Evolutionary conservation across 202 grass and related monocot species (phyloP).

Genomic region (Brachypodium distachyon): DNA sequence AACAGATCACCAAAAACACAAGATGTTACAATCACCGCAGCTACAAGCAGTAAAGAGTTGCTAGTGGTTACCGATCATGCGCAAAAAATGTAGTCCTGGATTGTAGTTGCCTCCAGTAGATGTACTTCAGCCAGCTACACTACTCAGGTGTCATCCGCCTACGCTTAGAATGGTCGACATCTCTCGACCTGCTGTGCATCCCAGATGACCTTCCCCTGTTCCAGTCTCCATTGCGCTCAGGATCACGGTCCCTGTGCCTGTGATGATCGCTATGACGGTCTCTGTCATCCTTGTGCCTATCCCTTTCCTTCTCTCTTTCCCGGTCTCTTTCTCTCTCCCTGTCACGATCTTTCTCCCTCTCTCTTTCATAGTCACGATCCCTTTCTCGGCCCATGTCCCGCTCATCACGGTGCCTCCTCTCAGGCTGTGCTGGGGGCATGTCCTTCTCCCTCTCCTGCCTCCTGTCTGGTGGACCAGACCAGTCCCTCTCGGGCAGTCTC

Average conservation of each 20-base stretch:
- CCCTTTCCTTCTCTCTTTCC: conserved; percentile 34
- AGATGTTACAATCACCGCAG: too few relatives aligned
- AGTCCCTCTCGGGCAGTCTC: conserved; percentile 40
- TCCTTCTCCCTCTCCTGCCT: conserved; percentile 43
- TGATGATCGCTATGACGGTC: conserved; percentile 41
- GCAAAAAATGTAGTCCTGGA: conserved; percentile 19
- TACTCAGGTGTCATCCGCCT: conserved; percentile 41
- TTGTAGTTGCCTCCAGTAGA: conserved; percentile 12
- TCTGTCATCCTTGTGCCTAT: conserved; percentile 46
- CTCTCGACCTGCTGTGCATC: conserved; percentile 49
- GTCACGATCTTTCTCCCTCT: conserved; percentile 38
- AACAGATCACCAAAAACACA: conserved; percentile 29
- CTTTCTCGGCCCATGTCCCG: conserved; percentile 42
- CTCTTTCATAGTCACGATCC: too few relatives aligned
- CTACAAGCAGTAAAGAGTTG: conserved; percentile 32
- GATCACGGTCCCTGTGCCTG: conserved; percentile 42
- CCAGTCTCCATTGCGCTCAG: conserved; percentile 40
- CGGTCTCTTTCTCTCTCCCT: conserved; percentile 44
- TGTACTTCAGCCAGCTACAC: neutral
- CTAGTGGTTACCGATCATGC: conserved; percentile 32
- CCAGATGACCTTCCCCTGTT: conserved; percentile 57
- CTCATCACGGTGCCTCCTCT: conserved; percentile 42
- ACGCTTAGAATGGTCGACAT: conserved; percentile 54
- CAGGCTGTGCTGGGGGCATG: conserved; percentile 33
- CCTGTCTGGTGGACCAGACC: conserved; percentile 34